A percentile compares a stretch with the other conserved stretches of the same genome.
Evolutionary conservation across 345 rosid species (phyloP).

Genomic region (Citrus sp.): DNA sequence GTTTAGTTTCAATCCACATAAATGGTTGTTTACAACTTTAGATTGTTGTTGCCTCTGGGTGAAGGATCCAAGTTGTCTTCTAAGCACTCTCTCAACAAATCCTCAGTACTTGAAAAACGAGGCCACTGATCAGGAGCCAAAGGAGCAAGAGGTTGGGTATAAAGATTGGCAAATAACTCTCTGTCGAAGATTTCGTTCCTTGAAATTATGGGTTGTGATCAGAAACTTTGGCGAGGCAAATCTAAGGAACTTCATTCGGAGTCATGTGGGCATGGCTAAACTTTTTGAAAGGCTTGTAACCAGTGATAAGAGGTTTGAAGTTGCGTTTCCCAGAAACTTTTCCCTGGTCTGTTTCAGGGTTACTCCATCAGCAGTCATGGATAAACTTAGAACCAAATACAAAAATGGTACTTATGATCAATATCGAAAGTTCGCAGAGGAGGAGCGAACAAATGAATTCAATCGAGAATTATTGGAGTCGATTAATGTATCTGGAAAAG

Average conservation of each 20-base stretch:
- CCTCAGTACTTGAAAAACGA: constrained; percentile 41
- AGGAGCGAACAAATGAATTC: background rate
- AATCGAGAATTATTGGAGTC: constrained; percentile 22
- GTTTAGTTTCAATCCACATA: constrained; percentile 50
- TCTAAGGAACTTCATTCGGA: constrained; percentile 32
- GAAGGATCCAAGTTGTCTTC: constrained; percentile 27
- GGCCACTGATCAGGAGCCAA: constrained; percentile 11
- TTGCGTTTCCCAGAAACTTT: constrained; percentile 35
- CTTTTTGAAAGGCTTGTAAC: constrained; percentile 35
- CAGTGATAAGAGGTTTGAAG: constrained; percentile 32
- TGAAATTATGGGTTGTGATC: constrained; percentile 54
- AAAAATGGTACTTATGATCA: constrained; percentile 18
- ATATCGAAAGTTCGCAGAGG: constrained; percentile 1
- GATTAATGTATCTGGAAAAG: constrained; percentile 36
- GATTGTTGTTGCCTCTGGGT: constrained; percentile 40
- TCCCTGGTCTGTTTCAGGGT: constrained; percentile 52
- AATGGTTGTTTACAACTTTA: constrained; percentile 43
- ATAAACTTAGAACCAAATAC: background rate
- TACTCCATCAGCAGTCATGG: constrained; percentile 4
- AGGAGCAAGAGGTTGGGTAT: constrained; percentile 36
- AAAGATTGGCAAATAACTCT: constrained; percentile 64
- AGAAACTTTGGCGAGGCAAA: constrained; percentile 43
- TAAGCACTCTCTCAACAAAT: constrained; percentile 29
- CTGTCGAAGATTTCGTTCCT: constrained; percentile 41
- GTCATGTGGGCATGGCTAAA: constrained; percentile 42